Evolutionary conservation across 2,329 filamentous ascomycete species (phyloP), one percentile per base, ranked within the genome.

Genomic region (Pseudogymnoascus pannorum): DNA sequence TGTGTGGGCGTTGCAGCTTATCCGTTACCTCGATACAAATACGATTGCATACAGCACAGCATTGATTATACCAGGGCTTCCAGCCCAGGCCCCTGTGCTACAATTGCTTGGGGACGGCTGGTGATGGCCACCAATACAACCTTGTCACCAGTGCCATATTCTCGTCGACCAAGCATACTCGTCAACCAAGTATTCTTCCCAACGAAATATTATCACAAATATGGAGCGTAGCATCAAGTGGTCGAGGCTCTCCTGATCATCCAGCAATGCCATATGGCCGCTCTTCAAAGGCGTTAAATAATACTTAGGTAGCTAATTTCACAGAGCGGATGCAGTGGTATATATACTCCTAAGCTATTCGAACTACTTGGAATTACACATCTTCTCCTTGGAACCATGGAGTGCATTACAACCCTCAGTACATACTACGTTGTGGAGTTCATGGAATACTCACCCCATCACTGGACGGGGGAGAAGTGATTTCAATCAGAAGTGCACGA

Each of bases 401-500:
- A 20, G 5, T 14, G 26, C 8, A 29, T 5, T 12, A 51, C 18
- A 16, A 16, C 29, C 2, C 24, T 29, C 24, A 5, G 24, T 2
- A 16, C n/a, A 51, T 51, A 16, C n/a, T 51, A 51, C 44, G 22
- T 29, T 8, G 44, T 51, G 44, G 44, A 54, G 44, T 18, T 54
- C 8, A 29, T 51, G 7, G 22, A 29, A 51, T 51, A 16, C n/a
- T 29, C 44, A 51, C 26, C 44, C 44, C 44, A 54, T 54, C 44
- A 54, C 44, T 54, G 12, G 44, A 51, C 26, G 42, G 42, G 42
- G 22, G 42, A 26, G 42, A 51, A n/a, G 42, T 51, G 42, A 29
- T 51, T 51, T 51, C 42, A 51, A 51, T 51, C 42, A 51, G 42
- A 51, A 51, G 42, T 51, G 42, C 42, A 51, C 42, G 42, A 51